Evolutionary conservation across 179 eudicot genomes (phyloP).

Genomic region (Beta macrorhiza): DNA sequence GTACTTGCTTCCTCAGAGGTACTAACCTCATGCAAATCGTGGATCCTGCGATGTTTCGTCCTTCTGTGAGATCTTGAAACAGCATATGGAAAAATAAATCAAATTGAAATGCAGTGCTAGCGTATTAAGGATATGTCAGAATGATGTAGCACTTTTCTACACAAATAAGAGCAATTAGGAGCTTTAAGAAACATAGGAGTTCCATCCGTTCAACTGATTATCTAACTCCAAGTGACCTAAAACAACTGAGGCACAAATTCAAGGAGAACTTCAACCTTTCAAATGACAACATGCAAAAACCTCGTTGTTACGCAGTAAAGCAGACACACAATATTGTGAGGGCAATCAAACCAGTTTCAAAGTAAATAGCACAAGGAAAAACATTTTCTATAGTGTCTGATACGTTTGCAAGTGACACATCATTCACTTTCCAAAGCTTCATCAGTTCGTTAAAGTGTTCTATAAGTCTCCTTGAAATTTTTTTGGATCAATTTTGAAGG

Average conservation of each 20-base stretch:
- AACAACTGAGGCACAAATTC: not conserved
- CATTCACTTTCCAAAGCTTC: too few species aligned
- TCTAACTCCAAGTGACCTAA: not conserved
- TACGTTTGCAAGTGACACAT: too few species aligned
- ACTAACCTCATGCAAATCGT: conserved; percentile 27
- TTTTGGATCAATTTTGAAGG: not conserved
- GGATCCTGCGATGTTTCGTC: conserved; percentile 28
- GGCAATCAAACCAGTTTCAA: not conserved
- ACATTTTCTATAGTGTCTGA: not conserved
- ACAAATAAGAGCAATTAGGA: not conserved
- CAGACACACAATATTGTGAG: not conserved
- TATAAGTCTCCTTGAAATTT: not conserved
- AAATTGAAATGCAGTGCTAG: not conserved
- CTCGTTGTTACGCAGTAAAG: not conserved
- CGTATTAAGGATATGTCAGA: not conserved
- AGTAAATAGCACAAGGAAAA: not conserved
- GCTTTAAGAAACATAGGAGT: not conserved
- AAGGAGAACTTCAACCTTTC: conserved; percentile 4
- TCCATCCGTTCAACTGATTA: not conserved
- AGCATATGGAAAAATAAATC: not conserved
- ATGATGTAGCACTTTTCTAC: not conserved
- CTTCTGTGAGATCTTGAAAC: conserved; percentile 22
- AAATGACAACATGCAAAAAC: not conserved
- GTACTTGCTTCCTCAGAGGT: conserved; percentile 29
- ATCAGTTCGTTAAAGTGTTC: too few species aligned